phyloP scores from a whole-genome alignment of 805 yeast species.

The Brettanomyces nanus region DNA sequence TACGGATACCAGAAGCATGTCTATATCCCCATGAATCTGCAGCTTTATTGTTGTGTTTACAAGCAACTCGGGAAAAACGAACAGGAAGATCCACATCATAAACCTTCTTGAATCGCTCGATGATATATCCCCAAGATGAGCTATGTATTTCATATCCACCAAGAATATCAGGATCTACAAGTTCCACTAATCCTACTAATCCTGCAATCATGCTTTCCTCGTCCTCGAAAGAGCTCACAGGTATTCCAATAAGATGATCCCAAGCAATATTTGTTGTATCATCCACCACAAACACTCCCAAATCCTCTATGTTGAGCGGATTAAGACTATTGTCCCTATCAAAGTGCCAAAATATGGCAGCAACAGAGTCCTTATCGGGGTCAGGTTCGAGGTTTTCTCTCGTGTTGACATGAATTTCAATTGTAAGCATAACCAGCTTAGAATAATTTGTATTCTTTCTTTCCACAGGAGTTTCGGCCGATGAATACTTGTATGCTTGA shows the following conservation, averaged over 20 bases:
- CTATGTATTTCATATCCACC: slow-evolving; percentile 79
- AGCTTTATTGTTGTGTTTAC: slow-evolving; percentile 40
- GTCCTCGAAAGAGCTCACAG: slow-evolving; percentile 34
- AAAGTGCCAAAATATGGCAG: slow-evolving; percentile 56
- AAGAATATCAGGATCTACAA: slow-evolving; percentile 79
- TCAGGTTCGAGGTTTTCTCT: slow-evolving; percentile 49
- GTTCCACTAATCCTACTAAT: slow-evolving; percentile 46
- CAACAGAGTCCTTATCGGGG: slow-evolving; percentile 52
- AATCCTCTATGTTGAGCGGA: slow-evolving; percentile 26
- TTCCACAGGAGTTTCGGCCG: slow-evolving; percentile 22
- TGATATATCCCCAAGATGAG: slow-evolving; percentile 83
- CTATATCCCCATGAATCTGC: slow-evolving; percentile 77
- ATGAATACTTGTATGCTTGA: slow-evolving; percentile 31
- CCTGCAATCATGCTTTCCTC: slow-evolving; percentile 55
- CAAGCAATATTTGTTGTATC: background rate
- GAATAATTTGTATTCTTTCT: slow-evolving; percentile 31
- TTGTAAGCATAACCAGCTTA: slow-evolving; percentile 45
- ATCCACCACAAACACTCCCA: slow-evolving; percentile 29
- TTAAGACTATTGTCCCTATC: slow-evolving; percentile 34
- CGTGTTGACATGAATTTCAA: slow-evolving; percentile 64
- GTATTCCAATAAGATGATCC: slow-evolving; percentile 7
- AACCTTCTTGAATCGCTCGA: slow-evolving; percentile 47
- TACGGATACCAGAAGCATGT: slow-evolving; percentile 59
- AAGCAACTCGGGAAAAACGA: slow-evolving; percentile 52
- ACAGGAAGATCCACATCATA: slow-evolving; percentile 47